Evolutionary conservation across 306 rosid species (phyloP), one percentile per base, ranked within the genome.

Genomic region (Acacia melanoxylon): DNA sequence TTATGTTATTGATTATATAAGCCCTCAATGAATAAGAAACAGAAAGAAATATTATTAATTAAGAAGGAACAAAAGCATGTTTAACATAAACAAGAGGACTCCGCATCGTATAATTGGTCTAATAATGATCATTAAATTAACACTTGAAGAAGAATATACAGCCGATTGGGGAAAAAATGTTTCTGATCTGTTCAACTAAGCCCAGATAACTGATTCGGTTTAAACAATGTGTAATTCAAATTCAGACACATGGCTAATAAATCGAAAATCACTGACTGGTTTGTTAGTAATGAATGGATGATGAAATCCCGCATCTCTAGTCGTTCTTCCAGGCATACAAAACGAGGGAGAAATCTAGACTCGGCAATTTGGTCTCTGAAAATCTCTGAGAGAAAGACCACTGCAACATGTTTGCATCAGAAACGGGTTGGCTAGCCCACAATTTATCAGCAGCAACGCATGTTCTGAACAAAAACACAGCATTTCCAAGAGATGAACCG

Each of bases 381-480:
- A 92, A 92, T 70, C 98, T 90, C 84, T 95, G 93, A 5, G 99
- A 93, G 77, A 89, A 93, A 74, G 99, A 93, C 93, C 91, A 93
- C 13, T 91, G 90, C 88, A 90, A 49, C 51, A 79, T 68, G 81
- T 86, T 93, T 59, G 97, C 86, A 83, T 93, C 93, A 2, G 93
- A 83, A 29, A 83, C 49, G 5, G 92, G 86, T 46, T 92, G 91
- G 77, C 80, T 83, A 78, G 91, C 68, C 93, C 93, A 88, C 84
- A 91, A 68, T 88, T 92, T 95, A 66, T 95, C 97, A 2, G 87
- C 81, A 0, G 97, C 87, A 51, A 81, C 81, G 81, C 94, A 83
- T 77, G 97, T 92, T 83, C 90, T 91, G 92, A 95, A 95, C 98
- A 95, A 88, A 79, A 95, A 95, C 80, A 95, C 97, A 63, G 99